Conservation (phyloP, 2,329 filamentous ascomycete species). For the Ambrosiella beaveri region DNA sequence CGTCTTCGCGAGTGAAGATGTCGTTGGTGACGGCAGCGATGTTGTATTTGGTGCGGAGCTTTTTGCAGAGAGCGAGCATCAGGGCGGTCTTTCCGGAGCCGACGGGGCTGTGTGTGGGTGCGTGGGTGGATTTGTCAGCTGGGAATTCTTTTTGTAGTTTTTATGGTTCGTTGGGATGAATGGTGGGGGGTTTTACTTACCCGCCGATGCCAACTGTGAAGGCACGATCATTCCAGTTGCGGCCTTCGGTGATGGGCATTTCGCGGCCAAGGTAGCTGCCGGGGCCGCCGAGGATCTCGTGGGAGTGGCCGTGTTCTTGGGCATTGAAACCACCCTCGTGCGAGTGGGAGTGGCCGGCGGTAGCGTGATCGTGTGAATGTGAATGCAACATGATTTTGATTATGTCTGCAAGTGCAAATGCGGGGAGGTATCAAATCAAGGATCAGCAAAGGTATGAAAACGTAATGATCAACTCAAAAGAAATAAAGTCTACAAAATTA, state of each 20-base stretch:
- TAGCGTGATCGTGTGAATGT: slow-evolving; percentile 10
- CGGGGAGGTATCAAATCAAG: neutral
- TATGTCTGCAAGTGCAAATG: neutral
- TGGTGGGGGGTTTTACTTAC: slow-evolving; percentile 31
- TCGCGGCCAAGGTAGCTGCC: slow-evolving; percentile 80
- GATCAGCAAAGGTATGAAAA: neutral
- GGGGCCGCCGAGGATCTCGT: slow-evolving; percentile 87
- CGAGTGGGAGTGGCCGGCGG: slow-evolving; percentile 24
- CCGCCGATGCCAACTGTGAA: slow-evolving; percentile 98
- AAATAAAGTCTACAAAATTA: neutral
- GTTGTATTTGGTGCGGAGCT: slow-evolving; percentile 62
- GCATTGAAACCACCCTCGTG: slow-evolving; percentile 33
- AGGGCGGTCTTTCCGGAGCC: slow-evolving; percentile 94
- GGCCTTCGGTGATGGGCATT: slow-evolving; percentile 80
- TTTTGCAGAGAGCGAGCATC: slow-evolving; percentile 82
- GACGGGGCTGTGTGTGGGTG: slow-evolving; percentile 48
- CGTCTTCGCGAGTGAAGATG: slow-evolving; percentile 96
- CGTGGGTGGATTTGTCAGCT: neutral
- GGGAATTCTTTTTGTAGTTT: neutral
- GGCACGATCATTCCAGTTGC: slow-evolving; percentile 73
- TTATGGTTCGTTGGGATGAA: neutral
- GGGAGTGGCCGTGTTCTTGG: slow-evolving; percentile 77
- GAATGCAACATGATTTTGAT: slow-evolving; percentile 1
- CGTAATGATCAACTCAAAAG: neutral
- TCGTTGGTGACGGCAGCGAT: slow-evolving; percentile 96